These are phyloP conservation scores for Pseudogymnoascus sp. DNA, from an alignment of 2,329 filamentous ascomycete species.

Conservation along the genomic window DNA sequence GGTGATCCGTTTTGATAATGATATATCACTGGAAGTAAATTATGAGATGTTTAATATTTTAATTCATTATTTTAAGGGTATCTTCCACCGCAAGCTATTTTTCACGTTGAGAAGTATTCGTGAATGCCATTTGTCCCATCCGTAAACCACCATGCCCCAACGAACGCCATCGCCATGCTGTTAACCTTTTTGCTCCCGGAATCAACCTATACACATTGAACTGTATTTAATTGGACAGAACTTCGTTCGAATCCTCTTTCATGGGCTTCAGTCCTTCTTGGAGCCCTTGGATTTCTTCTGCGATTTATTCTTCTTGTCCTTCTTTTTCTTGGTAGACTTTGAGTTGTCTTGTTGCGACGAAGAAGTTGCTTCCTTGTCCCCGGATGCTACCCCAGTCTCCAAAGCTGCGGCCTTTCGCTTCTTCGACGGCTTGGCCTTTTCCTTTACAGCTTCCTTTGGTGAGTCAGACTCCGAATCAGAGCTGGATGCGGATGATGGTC, in stretches of 20 bases:
- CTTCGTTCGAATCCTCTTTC: background rate
- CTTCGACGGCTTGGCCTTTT: constrained; percentile 11
- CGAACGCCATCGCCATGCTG: constrained; percentile 5
- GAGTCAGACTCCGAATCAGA: background rate
- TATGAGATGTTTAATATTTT: background rate
- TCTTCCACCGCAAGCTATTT: background rate
- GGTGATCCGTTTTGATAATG: background rate
- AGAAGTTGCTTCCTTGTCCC: constrained; percentile 13
- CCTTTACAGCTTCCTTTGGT: background rate
- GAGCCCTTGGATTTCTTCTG: constrained; percentile 24
- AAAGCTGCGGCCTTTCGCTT: constrained; percentile 22
- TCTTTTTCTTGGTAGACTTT: constrained; percentile 23
- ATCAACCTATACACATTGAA: background rate
- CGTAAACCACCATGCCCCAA: background rate
- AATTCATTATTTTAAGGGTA: constrained; percentile 5
- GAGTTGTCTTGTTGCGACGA: constrained; percentile 14
- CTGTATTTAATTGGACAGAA: background rate
- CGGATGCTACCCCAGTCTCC: background rate
- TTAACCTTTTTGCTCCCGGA: constrained; percentile 2
- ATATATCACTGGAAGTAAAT: background rate
- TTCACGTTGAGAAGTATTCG: background rate
- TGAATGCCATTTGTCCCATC: background rate
- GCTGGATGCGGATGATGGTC: background rate
- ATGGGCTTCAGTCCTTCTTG: constrained; percentile 23
- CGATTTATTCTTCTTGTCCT: constrained; percentile 23